Evolutionary conservation across 1,139 yeast species (phyloP).

Genomic region (Casaregolazyma lundiana): DNA sequence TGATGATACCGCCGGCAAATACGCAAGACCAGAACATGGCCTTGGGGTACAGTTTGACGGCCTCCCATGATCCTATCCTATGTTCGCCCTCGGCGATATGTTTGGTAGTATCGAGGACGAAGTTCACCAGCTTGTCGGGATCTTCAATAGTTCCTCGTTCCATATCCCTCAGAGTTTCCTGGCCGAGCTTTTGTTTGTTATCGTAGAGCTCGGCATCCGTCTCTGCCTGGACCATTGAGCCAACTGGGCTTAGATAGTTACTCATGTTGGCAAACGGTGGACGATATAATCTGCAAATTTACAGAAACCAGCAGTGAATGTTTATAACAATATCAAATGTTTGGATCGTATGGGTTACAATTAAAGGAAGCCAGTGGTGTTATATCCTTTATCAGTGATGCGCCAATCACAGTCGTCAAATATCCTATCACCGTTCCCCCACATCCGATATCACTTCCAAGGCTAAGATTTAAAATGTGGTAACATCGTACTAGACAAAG

Average conservation of each 20-base stretch:
- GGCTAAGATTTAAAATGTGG: neutral
- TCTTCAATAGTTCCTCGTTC: slow-evolving; percentile 8
- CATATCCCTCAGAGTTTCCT: neutral
- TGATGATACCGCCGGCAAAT: slow-evolving; percentile 40
- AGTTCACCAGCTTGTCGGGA: slow-evolving; percentile 19
- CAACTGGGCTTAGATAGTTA: slow-evolving; percentile 1
- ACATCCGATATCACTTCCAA: no score
- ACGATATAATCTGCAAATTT: no score
- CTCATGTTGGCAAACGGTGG: slow-evolving; percentile 5
- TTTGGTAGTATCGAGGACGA: slow-evolving; percentile 21
- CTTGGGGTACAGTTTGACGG: slow-evolving; percentile 30
- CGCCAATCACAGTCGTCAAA: no score
- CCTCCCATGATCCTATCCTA: slow-evolving; percentile 20
- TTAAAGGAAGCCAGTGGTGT: no score
- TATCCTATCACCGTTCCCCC: no score
- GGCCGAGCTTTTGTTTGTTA: neutral
- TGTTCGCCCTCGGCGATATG: slow-evolving; percentile 21
- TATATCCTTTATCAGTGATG: no score
- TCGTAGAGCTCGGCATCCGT: slow-evolving; percentile 3
- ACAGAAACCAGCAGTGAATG: neutral
- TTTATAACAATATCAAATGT: no score
- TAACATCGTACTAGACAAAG: neutral
- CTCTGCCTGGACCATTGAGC: slow-evolving; percentile 3
- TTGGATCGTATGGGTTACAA: no score
- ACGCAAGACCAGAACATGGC: slow-evolving; percentile 47